These are phyloP conservation scores for Hymenoscyphus fructigenus DNA, from an alignment of 2,329 filamentous ascomycete species.

Conservation along the genomic window DNA sequence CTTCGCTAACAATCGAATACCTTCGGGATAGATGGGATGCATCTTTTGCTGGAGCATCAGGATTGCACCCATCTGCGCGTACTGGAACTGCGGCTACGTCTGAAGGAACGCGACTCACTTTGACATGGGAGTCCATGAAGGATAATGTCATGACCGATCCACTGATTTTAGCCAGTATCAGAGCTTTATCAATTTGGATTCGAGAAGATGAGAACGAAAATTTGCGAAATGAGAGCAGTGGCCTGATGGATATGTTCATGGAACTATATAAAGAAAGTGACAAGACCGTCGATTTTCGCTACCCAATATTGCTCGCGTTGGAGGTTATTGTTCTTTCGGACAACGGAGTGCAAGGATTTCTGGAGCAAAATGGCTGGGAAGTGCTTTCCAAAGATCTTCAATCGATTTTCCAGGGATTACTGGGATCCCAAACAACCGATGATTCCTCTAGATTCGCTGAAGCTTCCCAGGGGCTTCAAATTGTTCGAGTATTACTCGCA, in stretches of 20 bases:
- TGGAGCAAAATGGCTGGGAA: constrained; percentile 54
- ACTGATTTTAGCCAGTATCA: constrained; percentile 57
- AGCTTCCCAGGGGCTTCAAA: constrained; percentile 51
- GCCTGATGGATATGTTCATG: constrained; percentile 62
- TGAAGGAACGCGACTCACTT: constrained; percentile 45
- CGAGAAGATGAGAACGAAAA: constrained; percentile 64
- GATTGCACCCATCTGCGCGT: constrained; percentile 58
- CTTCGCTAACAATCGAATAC: constrained; percentile 63
- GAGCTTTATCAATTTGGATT: constrained; percentile 64
- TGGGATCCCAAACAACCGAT: constrained; percentile 7
- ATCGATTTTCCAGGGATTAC: constrained; percentile 41
- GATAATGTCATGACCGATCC: constrained; percentile 52
- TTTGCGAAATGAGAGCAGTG: constrained; percentile 48
- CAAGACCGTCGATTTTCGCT: constrained; percentile 51
- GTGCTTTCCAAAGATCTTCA: constrained; percentile 51
- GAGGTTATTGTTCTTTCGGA: constrained; percentile 55
- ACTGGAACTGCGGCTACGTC: constrained; percentile 44
- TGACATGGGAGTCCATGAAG: constrained; percentile 58
- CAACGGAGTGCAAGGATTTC: constrained; percentile 41
- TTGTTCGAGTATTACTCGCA: constrained; percentile 54
- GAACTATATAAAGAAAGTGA: constrained; percentile 53
- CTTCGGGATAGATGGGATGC: constrained; percentile 70
- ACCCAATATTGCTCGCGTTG: constrained; percentile 57
- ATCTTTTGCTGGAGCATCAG: constrained; percentile 59
- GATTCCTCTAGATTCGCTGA: constrained; percentile 34